Evolutionary conservation across 768 basidiomycete species (phyloP), one percentile per base, ranked within the genome.

Genomic region (Mycena leptocephala): DNA sequence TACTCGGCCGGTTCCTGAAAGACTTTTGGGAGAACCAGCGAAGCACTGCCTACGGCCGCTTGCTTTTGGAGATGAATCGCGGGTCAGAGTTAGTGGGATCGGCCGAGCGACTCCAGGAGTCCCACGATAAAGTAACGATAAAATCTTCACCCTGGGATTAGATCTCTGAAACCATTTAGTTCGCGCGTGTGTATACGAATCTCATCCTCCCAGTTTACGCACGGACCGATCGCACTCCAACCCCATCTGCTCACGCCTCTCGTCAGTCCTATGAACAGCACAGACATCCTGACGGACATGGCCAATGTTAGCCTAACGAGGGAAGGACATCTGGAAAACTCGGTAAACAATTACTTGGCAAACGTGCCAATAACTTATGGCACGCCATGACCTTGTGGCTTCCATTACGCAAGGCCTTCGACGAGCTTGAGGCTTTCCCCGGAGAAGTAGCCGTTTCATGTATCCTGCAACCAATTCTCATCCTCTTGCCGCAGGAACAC

Each of bases 381-480:
- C 74, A 77, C 51, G 73, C 71, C 6, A 67, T 78, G 56, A 78
- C 76, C 30, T 48, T 78, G 73, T 53, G 51, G 37, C 30, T 33
- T 30, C 0, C 26, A 18, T 41, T 78, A 14, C 76, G 71, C 55
- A 24, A 28, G 16, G 26, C 5, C 14, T 78, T 78, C 32, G 39
- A 78, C n/a, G 22, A 75, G 5, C 41, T 77, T 10, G 76, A 75
- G 28, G 73, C 61, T n/a, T 62, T 74, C 18, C 76, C 76, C 22
- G 68, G 69, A 43, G 30, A 33, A 26, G 73, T 75, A 20, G 13
- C 20, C 8, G 20, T 30, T 65, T 48, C 43, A 33, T 64, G 41
- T 39, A 22, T 68, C 20, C 41, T 66, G 10, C 20, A 14, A 63
- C 22, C 22, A 18, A 53, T 14, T 53, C 63, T 70, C 14, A 70